Percentiles rank a stretch among this genome's conserved stretches.
phyloP scores from a whole-genome alignment of 139 green algal genomes.

The Tetraselmis striata region DNA sequence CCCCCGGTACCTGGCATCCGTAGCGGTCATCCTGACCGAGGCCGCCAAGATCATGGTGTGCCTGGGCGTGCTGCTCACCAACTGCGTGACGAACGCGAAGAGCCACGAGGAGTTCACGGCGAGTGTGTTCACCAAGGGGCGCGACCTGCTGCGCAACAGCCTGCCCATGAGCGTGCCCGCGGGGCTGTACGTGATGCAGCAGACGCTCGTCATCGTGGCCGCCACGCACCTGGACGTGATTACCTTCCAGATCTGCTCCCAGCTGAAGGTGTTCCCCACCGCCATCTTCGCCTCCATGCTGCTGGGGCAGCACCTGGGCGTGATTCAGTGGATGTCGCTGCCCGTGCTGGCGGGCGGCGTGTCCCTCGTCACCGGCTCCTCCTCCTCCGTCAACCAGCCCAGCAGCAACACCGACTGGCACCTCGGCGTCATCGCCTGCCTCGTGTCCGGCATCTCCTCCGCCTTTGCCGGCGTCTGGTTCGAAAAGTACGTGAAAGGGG shows the following conservation, averaged over 20 bases:
- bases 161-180: conserved; percentile 46
- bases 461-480: conserved; percentile 56
- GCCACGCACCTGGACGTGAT: conserved; percentile 50
- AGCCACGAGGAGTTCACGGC: not conserved
- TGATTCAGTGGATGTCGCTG: conserved; percentile 49
- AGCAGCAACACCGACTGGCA: conserved; percentile 11
- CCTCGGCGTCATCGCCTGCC: conserved; percentile 38
- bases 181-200: conserved; percentile 53
- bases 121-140: conserved; percentile 5
- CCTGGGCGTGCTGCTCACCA: conserved; percentile 23
- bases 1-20: conserved; percentile 37
- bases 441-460: conserved; percentile 39
- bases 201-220: conserved; percentile 48
- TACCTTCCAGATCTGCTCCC: conserved; percentile 53
- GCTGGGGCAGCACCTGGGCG: conserved; percentile 42
- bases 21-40: conserved; percentile 44
- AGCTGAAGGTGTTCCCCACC: conserved; percentile 60
- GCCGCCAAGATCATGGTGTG: conserved; percentile 46
- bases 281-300: conserved; percentile 48
- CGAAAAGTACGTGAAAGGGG: conserved; percentile 56
- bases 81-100: conserved; percentile 5
- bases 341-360: conserved; percentile 37
- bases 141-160: conserved; percentile 21
- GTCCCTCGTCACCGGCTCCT: conserved; percentile 32
- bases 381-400: not conserved